Evolutionary conservation across 192 early-diverging fungal species (phyloP).

Genomic region (Spizellomyces punctatus): DNA sequence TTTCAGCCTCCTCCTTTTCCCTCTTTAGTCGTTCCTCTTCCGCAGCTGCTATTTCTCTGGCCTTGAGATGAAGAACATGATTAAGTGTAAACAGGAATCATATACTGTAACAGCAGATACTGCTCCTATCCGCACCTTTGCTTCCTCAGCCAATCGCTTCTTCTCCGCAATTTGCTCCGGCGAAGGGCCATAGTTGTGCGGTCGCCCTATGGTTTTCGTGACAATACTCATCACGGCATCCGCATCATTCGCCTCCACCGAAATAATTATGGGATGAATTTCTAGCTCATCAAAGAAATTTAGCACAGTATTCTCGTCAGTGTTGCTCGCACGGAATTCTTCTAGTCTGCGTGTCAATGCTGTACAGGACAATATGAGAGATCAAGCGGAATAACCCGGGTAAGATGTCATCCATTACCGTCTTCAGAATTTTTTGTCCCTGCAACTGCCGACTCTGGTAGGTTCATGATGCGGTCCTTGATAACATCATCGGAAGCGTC

Average conservation of each 20-base stretch:
- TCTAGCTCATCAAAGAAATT: constrained; percentile 69
- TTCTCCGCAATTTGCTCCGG: constrained; percentile 58
- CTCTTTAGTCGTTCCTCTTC: constrained; percentile 48
- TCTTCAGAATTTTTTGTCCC: constrained; percentile 61
- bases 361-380: not conserved
- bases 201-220: constrained; percentile 49
- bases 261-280: constrained; percentile 50
- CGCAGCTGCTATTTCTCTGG: constrained; percentile 45
- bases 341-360: constrained; percentile 52
- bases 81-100: not conserved
- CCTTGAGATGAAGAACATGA: constrained; percentile 23
- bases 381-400: not conserved
- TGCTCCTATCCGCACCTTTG: constrained; percentile 26
- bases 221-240: constrained; percentile 45
- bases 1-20: constrained; percentile 58
- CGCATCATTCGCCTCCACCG: constrained; percentile 37
- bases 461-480: constrained; percentile 58
- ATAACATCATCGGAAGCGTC: constrained; percentile 56
- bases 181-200: constrained; percentile 64
- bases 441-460: constrained; percentile 52
- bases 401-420: constrained; percentile 32
- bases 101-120: not conserved
- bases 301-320: constrained; percentile 59
- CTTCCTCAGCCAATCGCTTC: constrained; percentile 44
- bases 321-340: constrained; percentile 54